Percentiles rank a stretch among this genome's conserved stretches.
These are phyloP conservation scores for Handroanthus guayacan DNA, from an alignment of 257 asterid genomes.

Conservation along the genomic window DNA sequence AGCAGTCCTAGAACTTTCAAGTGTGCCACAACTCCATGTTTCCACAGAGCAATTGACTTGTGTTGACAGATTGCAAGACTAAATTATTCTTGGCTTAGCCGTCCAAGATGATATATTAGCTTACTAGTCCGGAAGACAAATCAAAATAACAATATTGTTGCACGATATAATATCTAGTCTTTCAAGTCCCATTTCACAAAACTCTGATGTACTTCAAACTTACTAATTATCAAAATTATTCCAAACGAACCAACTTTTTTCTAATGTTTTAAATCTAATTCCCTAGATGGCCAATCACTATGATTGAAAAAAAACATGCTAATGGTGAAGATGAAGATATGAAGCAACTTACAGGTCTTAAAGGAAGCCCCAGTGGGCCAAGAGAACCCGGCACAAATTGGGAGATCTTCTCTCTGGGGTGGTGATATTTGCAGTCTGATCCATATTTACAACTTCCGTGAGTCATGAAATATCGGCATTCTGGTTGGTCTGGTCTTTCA, in stretches of 20 bases:
- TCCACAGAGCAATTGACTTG: no score
- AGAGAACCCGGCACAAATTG: slow-evolving; percentile 50
- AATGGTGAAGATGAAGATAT: slow-evolving; percentile 29
- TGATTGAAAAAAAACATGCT: background rate
- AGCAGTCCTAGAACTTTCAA: background rate
- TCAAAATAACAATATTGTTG: no score
- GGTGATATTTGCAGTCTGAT: slow-evolving; percentile 69
- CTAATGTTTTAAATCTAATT: background rate
- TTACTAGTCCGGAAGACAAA: no score
- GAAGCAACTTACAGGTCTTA: slow-evolving; percentile 65
- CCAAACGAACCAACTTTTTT: background rate
- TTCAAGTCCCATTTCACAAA: no score
- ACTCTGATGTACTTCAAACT: background rate
- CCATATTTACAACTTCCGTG: slow-evolving; percentile 74
- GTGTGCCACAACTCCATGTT: background rate
- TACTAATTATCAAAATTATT: background rate
- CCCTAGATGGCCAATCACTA: background rate
- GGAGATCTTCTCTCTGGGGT: slow-evolving; percentile 60
- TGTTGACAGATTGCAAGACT: no score
- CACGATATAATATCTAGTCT: no score
- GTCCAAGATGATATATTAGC: no score
- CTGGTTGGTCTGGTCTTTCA: slow-evolving; percentile 75
- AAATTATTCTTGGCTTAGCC: no score
- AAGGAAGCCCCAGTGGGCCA: slow-evolving; percentile 73
- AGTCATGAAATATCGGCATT: slow-evolving; percentile 68